Base-by-base conservation (phyloP, 768 basidiomycete species). In the Boletus vinaceobasis region DNA sequence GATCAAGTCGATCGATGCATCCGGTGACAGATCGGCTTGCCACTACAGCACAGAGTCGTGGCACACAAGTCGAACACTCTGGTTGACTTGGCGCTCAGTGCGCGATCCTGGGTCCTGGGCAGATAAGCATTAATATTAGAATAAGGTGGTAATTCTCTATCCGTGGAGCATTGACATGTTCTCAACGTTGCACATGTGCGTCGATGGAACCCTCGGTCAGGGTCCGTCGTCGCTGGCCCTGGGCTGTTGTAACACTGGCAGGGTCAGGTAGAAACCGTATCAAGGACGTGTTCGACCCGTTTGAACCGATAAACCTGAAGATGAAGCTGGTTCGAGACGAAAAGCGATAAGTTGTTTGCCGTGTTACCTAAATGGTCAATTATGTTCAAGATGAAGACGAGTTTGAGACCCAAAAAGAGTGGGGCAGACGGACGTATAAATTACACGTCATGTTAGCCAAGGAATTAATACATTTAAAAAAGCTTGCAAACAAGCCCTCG, bases 401-500 rank as follows among this genome's bases (percentile, higher is more conserved):
- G 23, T 29, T 29, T 29, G 29, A 29, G 29, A 29, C 29, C 5
- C 4, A 29, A 7, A 7, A 29, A 29, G 7, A 29, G 1, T 7
- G 8, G 7, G 8, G 1, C 29, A 5, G 29, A 29, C 36, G 15
- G 36, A 37, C 17, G 36, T 7, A 17, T 17, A 37, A n/a, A 37
- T 37, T 37, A 37, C 17, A 23, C 42, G 29, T 32, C 23, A 26
- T 10, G 11, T 33, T n/a, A 7, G 19, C 33, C 9, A 1, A 21
- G 32, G 6, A 27, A 3, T 33, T 43, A 49, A 48, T n/a, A 39
- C 7, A n/a, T 50, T 40, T 23, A 43, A n/a, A 31, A 7, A 5
- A 1, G 2, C 0, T 2, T 7, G 9, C 11, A 0, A 36, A n/a
- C 29, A 65, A 59, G 86, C 86, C 85, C 86, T 79, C 79, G 82